These are phyloP conservation scores for Fusarium neocosmosporiellum DNA, from an alignment of 2,329 filamentous ascomycete genomes.

Conservation along the genomic window DNA sequence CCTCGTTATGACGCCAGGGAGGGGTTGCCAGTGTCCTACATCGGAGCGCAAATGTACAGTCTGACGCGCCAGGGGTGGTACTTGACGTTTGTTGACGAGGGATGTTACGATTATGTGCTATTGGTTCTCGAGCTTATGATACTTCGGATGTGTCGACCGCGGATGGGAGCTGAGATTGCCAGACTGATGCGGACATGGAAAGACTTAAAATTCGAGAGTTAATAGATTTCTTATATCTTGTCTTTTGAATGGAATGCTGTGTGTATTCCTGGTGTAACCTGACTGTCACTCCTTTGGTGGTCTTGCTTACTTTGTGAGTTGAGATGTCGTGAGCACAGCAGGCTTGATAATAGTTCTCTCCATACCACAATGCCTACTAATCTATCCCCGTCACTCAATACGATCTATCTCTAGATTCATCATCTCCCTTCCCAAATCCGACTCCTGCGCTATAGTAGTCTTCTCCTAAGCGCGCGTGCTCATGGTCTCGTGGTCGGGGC, in stretches of 20 bases:
- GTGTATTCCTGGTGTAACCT: background rate
- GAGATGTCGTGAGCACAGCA: background rate
- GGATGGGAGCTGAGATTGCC: conserved; percentile 26
- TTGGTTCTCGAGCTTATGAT: conserved; percentile 14
- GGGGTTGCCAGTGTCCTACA: background rate
- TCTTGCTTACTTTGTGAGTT: background rate
- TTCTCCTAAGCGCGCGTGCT: background rate
- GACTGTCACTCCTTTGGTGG: background rate
- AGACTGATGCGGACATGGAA: conserved; percentile 26
- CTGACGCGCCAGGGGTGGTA: background rate
- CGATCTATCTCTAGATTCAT: background rate
- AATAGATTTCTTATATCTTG: conserved; percentile 41
- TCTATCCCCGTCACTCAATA: background rate
- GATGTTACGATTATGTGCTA: conserved; percentile 12
- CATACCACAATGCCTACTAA: background rate
- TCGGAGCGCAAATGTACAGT: background rate
- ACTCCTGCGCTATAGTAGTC: background rate
- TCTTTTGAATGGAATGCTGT: background rate
- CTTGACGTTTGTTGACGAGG: conserved; percentile 5
- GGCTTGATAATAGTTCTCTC: background rate
- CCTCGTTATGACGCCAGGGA: background rate
- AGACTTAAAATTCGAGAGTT: conserved; percentile 39
- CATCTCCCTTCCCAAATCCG: background rate
- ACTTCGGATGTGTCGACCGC: conserved; percentile 2
- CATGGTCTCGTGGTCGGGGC: background rate